Percentiles rank a stretch among this genome's conserved stretches.
phyloP scores from a whole-genome alignment of 2,329 filamentous ascomycete genomes.

The Cytospora paraplurivora region DNA sequence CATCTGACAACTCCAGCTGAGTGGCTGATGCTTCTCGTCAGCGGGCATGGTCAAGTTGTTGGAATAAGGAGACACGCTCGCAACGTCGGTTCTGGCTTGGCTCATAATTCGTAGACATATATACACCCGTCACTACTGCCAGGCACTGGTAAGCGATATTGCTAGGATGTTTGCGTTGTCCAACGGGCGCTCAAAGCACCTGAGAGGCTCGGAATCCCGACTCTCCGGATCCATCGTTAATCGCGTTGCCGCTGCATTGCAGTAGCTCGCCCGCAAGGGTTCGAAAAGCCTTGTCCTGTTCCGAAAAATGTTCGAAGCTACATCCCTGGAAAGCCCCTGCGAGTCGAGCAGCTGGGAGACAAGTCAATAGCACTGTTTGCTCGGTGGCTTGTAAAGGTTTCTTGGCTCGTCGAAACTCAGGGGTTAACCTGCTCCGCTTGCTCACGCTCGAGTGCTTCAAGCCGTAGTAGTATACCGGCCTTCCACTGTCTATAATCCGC shows the following conservation, averaged over 20 bases:
- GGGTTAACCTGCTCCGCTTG: conserved; percentile 25
- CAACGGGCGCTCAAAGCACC: neutral
- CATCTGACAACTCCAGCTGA: neutral
- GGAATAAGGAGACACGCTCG: neutral
- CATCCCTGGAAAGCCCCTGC: neutral
- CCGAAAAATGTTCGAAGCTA: neutral
- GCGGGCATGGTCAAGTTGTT: neutral
- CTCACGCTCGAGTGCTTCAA: conserved; percentile 38
- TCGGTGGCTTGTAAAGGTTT: neutral
- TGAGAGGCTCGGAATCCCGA: conserved; percentile 14
- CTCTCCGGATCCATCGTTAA: conserved; percentile 12
- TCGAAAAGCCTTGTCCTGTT: conserved; percentile 7
- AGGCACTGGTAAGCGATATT: conserved; percentile 1
- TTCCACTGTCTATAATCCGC: conserved; percentile 68
- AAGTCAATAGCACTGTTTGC: neutral
- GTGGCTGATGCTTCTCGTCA: neutral
- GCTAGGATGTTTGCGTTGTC: conserved; percentile 4
- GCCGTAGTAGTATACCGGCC: conserved; percentile 56
- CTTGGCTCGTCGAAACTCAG: conserved; percentile 14
- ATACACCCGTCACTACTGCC: neutral
- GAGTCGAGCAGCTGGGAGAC: neutral
- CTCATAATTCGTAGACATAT: neutral
- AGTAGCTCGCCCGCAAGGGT: conserved; percentile 18
- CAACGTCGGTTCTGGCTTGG: neutral
- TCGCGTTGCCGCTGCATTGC: conserved; percentile 11